These are phyloP conservation scores for Sedum album DNA, from an alignment of 164 flowering plant genomes.

Conservation along the genomic window DNA sequence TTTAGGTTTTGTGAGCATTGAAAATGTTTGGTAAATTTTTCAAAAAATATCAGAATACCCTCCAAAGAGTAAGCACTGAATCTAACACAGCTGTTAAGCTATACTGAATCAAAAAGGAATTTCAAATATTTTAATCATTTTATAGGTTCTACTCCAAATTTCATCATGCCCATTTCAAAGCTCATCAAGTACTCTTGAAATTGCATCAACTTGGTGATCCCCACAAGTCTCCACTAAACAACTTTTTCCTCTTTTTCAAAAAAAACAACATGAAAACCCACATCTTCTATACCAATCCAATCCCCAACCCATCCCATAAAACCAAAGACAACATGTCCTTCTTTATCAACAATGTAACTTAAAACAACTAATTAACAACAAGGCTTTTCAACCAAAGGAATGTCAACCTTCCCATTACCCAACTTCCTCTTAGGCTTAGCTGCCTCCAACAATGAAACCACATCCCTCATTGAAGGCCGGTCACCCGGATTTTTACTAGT, in stretches of 20 bases:
- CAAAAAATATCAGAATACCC: too few relatives aligned
- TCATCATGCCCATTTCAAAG: neutral
- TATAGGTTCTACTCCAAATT: neutral
- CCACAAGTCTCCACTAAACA: slow-evolving; percentile 1
- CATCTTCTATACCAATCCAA: neutral
- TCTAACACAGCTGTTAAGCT: too few relatives aligned
- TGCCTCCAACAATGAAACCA: slow-evolving; percentile 81
- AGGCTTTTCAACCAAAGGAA: neutral
- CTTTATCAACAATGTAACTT: neutral
- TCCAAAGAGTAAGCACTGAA: too few relatives aligned
- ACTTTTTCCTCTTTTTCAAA: neutral
- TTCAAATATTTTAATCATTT: neutral
- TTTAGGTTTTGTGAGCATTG: too few relatives aligned
- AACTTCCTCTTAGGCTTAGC: slow-evolving; percentile 85
- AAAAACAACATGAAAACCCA: neutral
- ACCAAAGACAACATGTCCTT: neutral
- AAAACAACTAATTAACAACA: neutral
- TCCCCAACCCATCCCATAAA: neutral
- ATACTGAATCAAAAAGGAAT: too few relatives aligned
- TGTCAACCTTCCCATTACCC: slow-evolving; percentile 2
- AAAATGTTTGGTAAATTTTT: too few relatives aligned
- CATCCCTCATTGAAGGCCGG: slow-evolving; percentile 95
- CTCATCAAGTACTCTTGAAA: neutral
- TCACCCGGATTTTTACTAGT: slow-evolving; percentile 81
- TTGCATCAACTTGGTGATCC: neutral